Evolutionary conservation across 31 red algal genomes (phyloP).

Genomic region (Bonnemaisonia californica): DNA sequence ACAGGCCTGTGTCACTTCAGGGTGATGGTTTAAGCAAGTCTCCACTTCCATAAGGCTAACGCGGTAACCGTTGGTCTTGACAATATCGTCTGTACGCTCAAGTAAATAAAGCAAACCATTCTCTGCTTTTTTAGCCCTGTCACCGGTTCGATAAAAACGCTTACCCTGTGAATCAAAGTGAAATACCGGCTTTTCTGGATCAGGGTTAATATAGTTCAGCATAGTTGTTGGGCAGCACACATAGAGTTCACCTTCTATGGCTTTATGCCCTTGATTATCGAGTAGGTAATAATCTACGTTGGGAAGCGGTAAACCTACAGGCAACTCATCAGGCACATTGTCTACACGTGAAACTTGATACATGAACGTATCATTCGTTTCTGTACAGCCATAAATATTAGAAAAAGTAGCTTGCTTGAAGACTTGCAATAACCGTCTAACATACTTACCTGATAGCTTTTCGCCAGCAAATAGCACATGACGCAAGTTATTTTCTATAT

Average conservation of each 20-base stretch:
- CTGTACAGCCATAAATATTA: conserved; percentile 14
- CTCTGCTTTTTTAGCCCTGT: neutral
- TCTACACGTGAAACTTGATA: neutral
- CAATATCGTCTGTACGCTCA: conserved; percentile 1
- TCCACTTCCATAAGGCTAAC: neutral
- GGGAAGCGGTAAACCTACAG: neutral
- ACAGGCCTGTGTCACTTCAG: too few relatives aligned
- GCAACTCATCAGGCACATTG: too few relatives aligned
- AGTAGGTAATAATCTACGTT: conserved; percentile 9
- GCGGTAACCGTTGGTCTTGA: conserved; percentile 10
- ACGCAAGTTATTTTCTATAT: too few relatives aligned
- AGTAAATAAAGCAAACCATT: neutral
- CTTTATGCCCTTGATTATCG: neutral
- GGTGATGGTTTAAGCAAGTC: too few relatives aligned
- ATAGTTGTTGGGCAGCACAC: neutral
- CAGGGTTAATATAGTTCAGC: neutral
- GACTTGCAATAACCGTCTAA: too few relatives aligned
- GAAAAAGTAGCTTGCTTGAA: too few relatives aligned
- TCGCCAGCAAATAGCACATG: too few relatives aligned
- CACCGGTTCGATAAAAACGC: conserved; percentile 19
- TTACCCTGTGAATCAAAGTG: neutral
- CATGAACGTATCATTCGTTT: neutral
- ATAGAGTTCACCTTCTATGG: conserved; percentile 14
- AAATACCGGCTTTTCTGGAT: neutral
- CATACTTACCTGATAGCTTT: too few relatives aligned